These are phyloP conservation scores for Eucalyptus viminalis DNA, from an alignment of 345 rosid genomes.

Conservation along the genomic window DNA sequence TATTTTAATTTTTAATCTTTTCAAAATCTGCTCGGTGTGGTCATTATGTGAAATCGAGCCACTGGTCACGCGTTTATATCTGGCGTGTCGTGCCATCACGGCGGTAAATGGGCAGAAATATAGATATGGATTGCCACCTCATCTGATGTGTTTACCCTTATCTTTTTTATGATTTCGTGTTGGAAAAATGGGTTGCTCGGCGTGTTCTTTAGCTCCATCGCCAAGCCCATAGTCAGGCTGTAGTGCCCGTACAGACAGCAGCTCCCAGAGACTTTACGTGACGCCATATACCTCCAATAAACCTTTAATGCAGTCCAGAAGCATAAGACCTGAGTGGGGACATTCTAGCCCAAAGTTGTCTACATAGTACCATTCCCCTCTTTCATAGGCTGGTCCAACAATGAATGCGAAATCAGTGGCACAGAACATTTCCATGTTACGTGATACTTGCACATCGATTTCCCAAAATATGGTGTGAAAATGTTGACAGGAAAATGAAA, in stretches of 20 bases:
- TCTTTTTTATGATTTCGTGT: background rate
- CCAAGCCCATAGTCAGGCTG: background rate
- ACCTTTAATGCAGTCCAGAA: background rate
- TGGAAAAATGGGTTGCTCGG: background rate
- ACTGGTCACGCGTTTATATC: background rate
- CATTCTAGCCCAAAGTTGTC: background rate
- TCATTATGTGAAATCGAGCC: background rate
- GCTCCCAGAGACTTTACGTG: background rate
- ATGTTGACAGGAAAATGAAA: background rate
- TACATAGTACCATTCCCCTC: background rate
- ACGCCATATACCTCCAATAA: background rate
- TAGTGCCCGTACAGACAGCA: background rate
- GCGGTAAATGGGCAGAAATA: background rate
- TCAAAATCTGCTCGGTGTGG: background rate
- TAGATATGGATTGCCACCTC: background rate
- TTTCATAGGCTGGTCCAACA: background rate
- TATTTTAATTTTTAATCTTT: background rate
- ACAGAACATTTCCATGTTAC: background rate
- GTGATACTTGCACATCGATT: background rate
- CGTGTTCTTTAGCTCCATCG: background rate
- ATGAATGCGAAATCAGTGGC: background rate
- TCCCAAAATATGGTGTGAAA: background rate
- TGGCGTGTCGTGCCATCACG: background rate
- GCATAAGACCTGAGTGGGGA: background rate
- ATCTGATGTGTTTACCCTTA: background rate